Evolutionary conservation across 352 stramenopile genomes (phyloP).

Genomic region (Phytopythium kandeliae): DNA sequence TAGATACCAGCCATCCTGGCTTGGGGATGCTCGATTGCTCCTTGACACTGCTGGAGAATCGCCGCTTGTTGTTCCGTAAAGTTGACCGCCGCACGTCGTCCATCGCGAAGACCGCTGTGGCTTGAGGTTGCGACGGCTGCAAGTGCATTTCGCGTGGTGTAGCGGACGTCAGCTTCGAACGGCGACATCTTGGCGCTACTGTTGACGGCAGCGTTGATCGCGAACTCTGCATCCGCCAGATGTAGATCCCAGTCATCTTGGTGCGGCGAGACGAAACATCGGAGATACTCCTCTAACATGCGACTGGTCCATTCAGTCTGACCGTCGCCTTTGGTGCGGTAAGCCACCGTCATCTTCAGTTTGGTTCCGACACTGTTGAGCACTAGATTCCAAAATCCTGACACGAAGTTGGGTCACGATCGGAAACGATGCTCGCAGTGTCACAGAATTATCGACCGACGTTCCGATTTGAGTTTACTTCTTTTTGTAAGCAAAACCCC

Average conservation of each 20-base stretch:
- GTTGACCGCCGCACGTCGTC: not conserved
- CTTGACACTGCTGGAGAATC: conserved; percentile 5
- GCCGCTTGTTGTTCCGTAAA: conserved; percentile 7
- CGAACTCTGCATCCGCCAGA: conserved; percentile 9
- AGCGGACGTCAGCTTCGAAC: conserved; percentile 12
- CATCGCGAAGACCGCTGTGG: not conserved
- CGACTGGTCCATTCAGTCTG: conserved; percentile 10
- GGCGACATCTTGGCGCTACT: conserved; percentile 11
- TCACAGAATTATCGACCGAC: too few relatives aligned
- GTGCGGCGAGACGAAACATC: conserved; percentile 7
- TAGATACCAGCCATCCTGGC: conserved; percentile 11
- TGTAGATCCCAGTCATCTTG: conserved; percentile 12
- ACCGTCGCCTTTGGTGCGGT: conserved; percentile 10
- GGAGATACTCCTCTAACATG: conserved; percentile 9
- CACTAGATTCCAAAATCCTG: conserved; percentile 8
- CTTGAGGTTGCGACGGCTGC: not conserved
- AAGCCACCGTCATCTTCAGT: conserved; percentile 9
- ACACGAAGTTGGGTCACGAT: conserved; percentile 12
- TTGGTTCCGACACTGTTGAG: conserved; percentile 5
- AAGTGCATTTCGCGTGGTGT: conserved; percentile 7
- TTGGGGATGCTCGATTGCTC: conserved; percentile 8
- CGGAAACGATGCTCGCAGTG: conserved; percentile 7
- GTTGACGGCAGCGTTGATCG: conserved; percentile 9
- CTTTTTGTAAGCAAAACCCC: too few relatives aligned
- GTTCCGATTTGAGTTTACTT: too few relatives aligned